Percentiles rank a stretch among this genome's conserved stretches.
phyloP scores from a whole-genome alignment of 2,329 filamentous ascomycete species.

The Dactylellina parvicollis region DNA sequence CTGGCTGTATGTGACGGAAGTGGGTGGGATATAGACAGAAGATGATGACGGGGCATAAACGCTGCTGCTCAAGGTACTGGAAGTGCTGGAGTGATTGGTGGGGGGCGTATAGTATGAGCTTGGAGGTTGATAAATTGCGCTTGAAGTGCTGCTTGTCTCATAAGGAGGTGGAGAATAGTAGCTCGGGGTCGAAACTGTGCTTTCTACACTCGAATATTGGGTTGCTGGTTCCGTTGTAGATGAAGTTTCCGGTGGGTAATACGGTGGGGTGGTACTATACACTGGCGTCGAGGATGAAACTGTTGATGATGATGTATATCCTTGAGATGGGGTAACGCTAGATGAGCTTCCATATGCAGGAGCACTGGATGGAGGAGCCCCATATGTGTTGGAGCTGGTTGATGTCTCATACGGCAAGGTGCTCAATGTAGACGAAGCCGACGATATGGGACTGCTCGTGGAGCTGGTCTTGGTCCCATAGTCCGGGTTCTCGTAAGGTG shows the following conservation, averaged over 20 bases:
- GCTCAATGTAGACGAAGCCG: neutral
- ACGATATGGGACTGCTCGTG: neutral
- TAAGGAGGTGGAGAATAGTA: slow-evolving; percentile 12
- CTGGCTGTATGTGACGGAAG: slow-evolving; percentile 58
- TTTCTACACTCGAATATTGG: neutral
- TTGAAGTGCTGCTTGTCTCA: slow-evolving; percentile 7
- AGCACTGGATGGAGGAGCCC: slow-evolving; percentile 8
- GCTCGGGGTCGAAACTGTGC: slow-evolving; percentile 12
- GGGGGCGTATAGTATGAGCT: slow-evolving; percentile 39
- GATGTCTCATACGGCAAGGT: neutral
- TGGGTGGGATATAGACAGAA: slow-evolving; percentile 14
- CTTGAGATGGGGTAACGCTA: neutral
- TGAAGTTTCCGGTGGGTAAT: neutral
- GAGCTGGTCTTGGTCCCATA: slow-evolving; percentile 3
- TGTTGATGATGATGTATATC: neutral
- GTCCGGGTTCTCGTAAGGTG: slow-evolving; percentile 9
- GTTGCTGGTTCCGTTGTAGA: neutral
- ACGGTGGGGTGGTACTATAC: neutral
- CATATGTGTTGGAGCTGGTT: slow-evolving; percentile 5
- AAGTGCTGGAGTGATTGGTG: slow-evolving; percentile 9
- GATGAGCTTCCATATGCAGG: slow-evolving; percentile 7
- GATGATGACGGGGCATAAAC: slow-evolving; percentile 27
- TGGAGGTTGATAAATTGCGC: slow-evolving; percentile 8
- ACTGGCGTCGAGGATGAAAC: neutral
- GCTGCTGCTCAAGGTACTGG: slow-evolving; percentile 2